Conservation (phyloP, 2,329 filamentous ascomycete genomes). For the Alternaria sp. region DNA sequence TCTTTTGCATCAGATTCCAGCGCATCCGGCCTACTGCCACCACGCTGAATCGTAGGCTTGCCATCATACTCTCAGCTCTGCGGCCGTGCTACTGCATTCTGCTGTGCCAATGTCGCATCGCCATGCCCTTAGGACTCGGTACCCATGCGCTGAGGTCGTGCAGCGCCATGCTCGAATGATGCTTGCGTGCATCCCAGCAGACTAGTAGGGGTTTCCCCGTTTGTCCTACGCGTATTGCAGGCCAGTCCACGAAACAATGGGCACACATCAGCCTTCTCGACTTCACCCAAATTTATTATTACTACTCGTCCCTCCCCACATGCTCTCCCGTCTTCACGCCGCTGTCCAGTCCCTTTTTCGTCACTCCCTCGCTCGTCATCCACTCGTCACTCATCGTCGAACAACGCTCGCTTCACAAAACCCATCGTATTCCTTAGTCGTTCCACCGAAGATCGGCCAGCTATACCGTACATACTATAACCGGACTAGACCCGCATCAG, state of each 20-base stretch:
- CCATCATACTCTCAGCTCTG: slow-evolving; percentile 17
- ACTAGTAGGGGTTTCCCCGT: slow-evolving; percentile 30
- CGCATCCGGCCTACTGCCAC: slow-evolving; percentile 19
- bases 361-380: slow-evolving; percentile 29
- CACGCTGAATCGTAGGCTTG: background rate
- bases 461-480: slow-evolving; percentile 17
- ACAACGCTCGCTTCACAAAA: slow-evolving; percentile 23
- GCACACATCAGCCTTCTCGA: slow-evolving; percentile 35
- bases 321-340: slow-evolving; percentile 24
- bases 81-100: slow-evolving; percentile 30
- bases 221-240: slow-evolving; percentile 43
- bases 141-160: slow-evolving; percentile 34
- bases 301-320: slow-evolving; percentile 39
- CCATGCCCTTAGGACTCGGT: slow-evolving; percentile 26
- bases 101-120: slow-evolving; percentile 29
- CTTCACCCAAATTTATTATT: slow-evolving; percentile 43
- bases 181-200: slow-evolving; percentile 40
- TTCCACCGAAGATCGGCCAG: slow-evolving; percentile 16
- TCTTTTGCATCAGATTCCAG: slow-evolving; percentile 21
- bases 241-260: slow-evolving; percentile 42
- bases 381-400: slow-evolving; percentile 20
- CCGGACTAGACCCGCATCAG: slow-evolving; percentile 36
- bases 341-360: slow-evolving; percentile 33
- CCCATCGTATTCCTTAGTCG: slow-evolving; percentile 12
- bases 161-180: slow-evolving; percentile 36